A percentile compares a stretch with the other conserved stretches of the same genome.
Conservation (phyloP, 306 rosid species). For the Alnus glutinosa region DNA sequence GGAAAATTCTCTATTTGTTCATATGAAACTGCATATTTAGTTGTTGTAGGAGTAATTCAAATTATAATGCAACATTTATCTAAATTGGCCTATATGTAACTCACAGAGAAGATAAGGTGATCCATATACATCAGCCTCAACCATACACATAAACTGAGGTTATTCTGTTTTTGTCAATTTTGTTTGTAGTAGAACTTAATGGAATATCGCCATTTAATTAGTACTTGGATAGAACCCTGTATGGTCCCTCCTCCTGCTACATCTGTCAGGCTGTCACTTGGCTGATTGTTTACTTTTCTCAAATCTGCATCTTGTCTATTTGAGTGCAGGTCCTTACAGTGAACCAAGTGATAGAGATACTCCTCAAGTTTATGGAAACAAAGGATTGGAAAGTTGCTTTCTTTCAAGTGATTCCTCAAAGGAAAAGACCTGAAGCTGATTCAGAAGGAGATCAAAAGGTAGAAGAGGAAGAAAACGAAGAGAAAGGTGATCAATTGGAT, state of each 20-base stretch:
- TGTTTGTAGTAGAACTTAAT: neutral
- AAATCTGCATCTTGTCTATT: conserved; percentile 12
- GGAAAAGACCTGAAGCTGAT: conserved; percentile 65
- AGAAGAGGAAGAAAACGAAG: conserved; percentile 40
- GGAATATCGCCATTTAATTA: neutral
- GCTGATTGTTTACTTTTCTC: neutral
- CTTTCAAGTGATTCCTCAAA: conserved; percentile 82
- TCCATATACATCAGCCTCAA: neutral
- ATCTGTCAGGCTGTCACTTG: neutral
- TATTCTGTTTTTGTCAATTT: neutral
- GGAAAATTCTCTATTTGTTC: neutral
- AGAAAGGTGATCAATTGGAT: conserved; percentile 23
- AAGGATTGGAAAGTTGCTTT: conserved; percentile 80
- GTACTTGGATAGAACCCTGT: neutral
- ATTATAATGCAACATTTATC: neutral
- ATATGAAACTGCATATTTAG: conserved; percentile 1
- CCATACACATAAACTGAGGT: neutral
- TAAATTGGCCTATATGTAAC: neutral
- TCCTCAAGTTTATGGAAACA: conserved; percentile 72
- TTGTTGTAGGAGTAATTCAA: neutral
- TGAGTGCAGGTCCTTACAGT: conserved; percentile 82
- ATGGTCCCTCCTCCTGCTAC: neutral
- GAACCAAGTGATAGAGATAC: conserved; percentile 79
- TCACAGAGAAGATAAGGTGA: neutral
- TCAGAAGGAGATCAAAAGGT: conserved; percentile 39